Evolutionary conservation across 2,329 filamentous ascomycete genomes (phyloP).

Genomic region (Grosmannia huntii): DNA sequence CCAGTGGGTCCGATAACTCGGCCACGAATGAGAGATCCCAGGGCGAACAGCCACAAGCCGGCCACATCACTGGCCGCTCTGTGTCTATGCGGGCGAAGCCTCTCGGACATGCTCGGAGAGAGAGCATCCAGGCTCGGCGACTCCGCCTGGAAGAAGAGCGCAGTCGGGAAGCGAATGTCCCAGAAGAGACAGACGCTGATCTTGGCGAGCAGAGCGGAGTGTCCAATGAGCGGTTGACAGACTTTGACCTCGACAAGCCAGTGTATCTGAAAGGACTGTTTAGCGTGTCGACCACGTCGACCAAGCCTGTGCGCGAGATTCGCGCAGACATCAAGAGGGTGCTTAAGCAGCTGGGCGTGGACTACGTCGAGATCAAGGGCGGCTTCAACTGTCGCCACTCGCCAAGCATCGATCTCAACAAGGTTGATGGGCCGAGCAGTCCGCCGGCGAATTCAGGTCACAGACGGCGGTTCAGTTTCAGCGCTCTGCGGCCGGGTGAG

Average conservation of each 20-base stretch:
- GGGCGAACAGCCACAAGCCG: conserved; percentile 34
- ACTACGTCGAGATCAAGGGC: conserved; percentile 82
- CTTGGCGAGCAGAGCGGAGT: conserved; percentile 47
- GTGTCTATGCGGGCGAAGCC: conserved; percentile 70
- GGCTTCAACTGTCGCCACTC: conserved; percentile 82
- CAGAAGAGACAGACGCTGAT: conserved; percentile 83
- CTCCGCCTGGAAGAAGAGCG: conserved; percentile 39
- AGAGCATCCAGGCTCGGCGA: conserved; percentile 83
- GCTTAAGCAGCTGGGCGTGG: conserved; percentile 74
- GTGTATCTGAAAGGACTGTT: conserved; percentile 95
- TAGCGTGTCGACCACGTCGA: conserved; percentile 92
- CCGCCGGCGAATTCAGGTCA: conserved; percentile 37
- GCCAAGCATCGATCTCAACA: conserved; percentile 79
- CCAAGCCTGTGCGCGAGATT: conserved; percentile 76
- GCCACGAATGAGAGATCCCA: conserved; percentile 39
- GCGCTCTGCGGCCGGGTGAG: conserved; percentile 49
- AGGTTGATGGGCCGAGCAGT: conserved; percentile 52
- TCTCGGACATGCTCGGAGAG: conserved; percentile 73
- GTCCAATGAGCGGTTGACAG: conserved; percentile 49
- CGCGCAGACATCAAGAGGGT: conserved; percentile 84
- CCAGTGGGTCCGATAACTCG: conserved; percentile 70
- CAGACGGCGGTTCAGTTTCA: conserved; percentile 72
- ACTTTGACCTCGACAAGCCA: conserved; percentile 75
- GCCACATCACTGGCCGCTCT: conserved; percentile 31
- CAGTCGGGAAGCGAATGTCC: conserved; percentile 61